Evolutionary conservation across 768 basidiomycete species (phyloP), one percentile per base, ranked within the genome.

Genomic region (Phanerodontia chrysosporium): DNA sequence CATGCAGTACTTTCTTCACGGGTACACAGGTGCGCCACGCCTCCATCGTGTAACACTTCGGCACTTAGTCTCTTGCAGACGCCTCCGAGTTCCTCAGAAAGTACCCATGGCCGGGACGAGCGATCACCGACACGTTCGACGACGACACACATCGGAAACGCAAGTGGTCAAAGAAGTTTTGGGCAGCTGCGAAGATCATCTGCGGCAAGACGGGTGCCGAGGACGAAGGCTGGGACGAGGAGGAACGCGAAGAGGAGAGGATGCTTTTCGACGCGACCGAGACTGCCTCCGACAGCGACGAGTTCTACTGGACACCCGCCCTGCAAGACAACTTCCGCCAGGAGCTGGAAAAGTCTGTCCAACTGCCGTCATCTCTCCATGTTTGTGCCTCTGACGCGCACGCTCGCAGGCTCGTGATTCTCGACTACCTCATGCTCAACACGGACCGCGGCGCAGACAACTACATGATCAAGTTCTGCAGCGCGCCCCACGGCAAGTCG

Each of bases 381-480:
- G 25, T 22, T 46, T 22, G 51, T 39, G 29, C 56, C 44, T 63
- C 42, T 62, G 65, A n/a, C n/a, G n/a, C n/a, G n/a, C n/a, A n/a
- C n/a, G n/a, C 14, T 58, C n/a, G 25, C 59, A 92, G 90, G 69
- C 83, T 95, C 22, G 90, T 95, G 25, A 89, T 94, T 55, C 76
- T 95, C 65, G 92, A 95, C 72, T 93, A 89, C 73, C 78, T 96
- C 45, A 95, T 95, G 88, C 83, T 92, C 54, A 95, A 95, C 70
- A 95, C 94, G 21, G 93, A 94, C 69, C 84, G 92, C 52, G 87
- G 84, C 18, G 87, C 90, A 0, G 92, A 93, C 75, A 92, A 93
- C 70, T 94, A 90, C 72, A 94, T 94, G 92, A 89, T 94, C 73
- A 93, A 91, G 70, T 91, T 87, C 68, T 93, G 92, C 69, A 89